A percentile compares a stretch with the other conserved stretches of the same genome.
These are phyloP conservation scores for Hypoxylon sp. DNA, from an alignment of 2,329 filamentous ascomycete species.

Conservation along the genomic window DNA sequence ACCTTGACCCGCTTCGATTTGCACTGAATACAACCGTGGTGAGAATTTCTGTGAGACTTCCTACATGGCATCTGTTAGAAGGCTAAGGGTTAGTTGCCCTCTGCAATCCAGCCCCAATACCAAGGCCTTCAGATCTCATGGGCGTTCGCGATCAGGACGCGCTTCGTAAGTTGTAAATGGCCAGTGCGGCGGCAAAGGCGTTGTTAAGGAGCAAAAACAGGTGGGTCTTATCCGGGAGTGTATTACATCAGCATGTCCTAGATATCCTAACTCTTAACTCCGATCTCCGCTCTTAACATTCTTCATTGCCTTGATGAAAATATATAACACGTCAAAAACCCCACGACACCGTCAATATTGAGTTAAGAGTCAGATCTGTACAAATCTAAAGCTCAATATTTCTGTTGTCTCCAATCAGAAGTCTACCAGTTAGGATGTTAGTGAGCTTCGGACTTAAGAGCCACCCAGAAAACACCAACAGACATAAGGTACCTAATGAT, in stretches of 20 bases:
- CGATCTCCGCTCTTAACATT: background rate
- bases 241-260: background rate
- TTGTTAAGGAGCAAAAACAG: background rate
- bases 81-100: background rate
- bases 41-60: slow-evolving; percentile 27
- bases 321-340: background rate
- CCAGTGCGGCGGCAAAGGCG: background rate
- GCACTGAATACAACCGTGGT: slow-evolving; percentile 29
- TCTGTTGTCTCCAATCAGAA: background rate
- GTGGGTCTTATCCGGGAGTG: background rate
- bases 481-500: no score
- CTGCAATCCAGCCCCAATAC: background rate
- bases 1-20: slow-evolving; percentile 26
- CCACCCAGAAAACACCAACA: no score
- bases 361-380: background rate
- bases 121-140: background rate
- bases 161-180: background rate
- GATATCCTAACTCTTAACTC: background rate
- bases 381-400: no score
- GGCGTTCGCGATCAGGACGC: background rate
- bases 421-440: no score
- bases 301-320: background rate
- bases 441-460: background rate
- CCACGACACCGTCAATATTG: background rate
- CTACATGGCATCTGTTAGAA: slow-evolving; percentile 18